A percentile compares a stretch with the other conserved stretches of the same genome.
phyloP scores from a whole-genome alignment of 176 grass and related monocot genomes.

The Paspalum notatum region DNA sequence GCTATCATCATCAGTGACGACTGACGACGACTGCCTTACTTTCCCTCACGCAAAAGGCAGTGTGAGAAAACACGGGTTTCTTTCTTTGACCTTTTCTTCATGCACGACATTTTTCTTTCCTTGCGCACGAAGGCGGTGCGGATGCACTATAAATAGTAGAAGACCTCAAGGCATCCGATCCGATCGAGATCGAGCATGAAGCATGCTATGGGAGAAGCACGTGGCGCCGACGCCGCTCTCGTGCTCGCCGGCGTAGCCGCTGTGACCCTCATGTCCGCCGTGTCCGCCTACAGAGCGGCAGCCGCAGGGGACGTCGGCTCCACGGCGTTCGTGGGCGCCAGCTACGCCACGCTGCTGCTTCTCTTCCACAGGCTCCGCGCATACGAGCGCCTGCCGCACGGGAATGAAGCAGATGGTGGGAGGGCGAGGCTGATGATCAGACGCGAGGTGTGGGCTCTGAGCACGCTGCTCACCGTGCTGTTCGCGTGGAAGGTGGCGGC shows the following conservation, averaged over 20 bases:
- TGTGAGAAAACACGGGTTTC: too few species aligned
- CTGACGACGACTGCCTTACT: too few species aligned
- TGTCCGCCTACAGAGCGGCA: not conserved
- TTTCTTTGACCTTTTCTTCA: too few species aligned
- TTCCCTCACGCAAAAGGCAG: too few species aligned
- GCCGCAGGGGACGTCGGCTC: not conserved
- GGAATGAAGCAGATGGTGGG: too few species aligned
- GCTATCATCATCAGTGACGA: too few species aligned
- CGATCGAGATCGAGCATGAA: not conserved
- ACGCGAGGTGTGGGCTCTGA: not conserved
- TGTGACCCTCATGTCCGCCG: not conserved
- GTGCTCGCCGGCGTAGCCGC: not conserved
- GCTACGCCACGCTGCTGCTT: not conserved
- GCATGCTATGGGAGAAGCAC: too few species aligned
- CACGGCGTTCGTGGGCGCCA: not conserved
- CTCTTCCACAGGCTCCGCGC: conserved; percentile 17
- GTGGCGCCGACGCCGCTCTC: not conserved
- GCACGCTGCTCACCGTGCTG: conserved; percentile 28
- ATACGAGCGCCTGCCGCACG: conserved; percentile 6
- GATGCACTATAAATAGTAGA: too few species aligned
- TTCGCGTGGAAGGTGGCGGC: conserved; percentile 24
- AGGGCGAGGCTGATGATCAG: too few species aligned
- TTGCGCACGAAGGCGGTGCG: too few species aligned
- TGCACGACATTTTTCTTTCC: too few species aligned
- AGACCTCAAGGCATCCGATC: too few species aligned